These are phyloP conservation scores for Phytophthora pini DNA, from an alignment of 352 stramenopile genomes.

Conservation along the genomic window DNA sequence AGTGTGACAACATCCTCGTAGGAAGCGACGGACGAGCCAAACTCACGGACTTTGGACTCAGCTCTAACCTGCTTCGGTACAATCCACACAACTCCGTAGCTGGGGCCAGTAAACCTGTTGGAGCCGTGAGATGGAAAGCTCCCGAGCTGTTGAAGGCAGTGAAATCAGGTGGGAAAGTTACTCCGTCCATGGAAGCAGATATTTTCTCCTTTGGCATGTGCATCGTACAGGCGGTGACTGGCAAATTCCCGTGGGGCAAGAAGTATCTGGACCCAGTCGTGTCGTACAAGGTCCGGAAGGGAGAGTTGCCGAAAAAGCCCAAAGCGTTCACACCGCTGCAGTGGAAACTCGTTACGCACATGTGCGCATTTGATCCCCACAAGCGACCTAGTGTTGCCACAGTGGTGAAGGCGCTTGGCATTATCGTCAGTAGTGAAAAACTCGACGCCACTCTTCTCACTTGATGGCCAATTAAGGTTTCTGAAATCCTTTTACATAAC, in stretches of 20 bases:
- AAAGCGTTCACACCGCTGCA: constrained; percentile 5
- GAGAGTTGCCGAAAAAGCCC: constrained; percentile 5
- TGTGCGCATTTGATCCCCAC: constrained; percentile 10
- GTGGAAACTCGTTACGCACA: constrained; percentile 5
- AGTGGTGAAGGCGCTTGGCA: no score
- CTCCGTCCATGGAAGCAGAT: constrained; percentile 7
- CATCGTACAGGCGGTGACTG: constrained; percentile 13
- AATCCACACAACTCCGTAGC: no score
- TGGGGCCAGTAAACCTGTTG: no score
- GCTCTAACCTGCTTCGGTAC: background rate
- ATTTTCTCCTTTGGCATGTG: constrained; percentile 23
- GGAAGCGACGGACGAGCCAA: background rate
- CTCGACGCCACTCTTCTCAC: no score
- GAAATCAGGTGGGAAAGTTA: background rate
- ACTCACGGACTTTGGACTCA: background rate
- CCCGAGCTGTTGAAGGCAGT: constrained; percentile 1
- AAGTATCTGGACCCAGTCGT: constrained; percentile 3
- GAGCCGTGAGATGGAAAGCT: constrained; percentile 8
- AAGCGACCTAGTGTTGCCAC: background rate
- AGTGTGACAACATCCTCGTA: background rate
- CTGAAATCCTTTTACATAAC: no score
- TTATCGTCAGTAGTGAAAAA: no score
- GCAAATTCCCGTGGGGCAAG: constrained; percentile 8
- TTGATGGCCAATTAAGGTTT: no score
- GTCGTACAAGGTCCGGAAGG: constrained; percentile 2